phyloP scores from a whole-genome alignment of 2,329 filamentous ascomycete species.

The Paraphoma chrysanthemicola region DNA sequence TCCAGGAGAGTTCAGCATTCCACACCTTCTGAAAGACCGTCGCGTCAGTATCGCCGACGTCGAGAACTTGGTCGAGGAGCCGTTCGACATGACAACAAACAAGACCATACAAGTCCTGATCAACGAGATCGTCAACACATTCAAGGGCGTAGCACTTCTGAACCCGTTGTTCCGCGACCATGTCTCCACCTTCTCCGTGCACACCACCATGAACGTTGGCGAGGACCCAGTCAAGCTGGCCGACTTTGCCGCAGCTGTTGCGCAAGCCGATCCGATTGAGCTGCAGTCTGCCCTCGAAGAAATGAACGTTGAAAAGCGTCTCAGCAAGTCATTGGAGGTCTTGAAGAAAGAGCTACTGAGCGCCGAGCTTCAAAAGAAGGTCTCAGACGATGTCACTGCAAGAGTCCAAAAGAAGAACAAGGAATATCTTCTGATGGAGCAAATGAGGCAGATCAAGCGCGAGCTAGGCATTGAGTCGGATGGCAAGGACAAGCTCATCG shows the following conservation, averaged over 20 bases:
- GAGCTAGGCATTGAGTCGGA: constrained; percentile 97
- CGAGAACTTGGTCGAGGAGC: constrained; percentile 88
- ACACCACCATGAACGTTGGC: constrained; percentile 92
- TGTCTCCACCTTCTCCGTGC: constrained; percentile 82
- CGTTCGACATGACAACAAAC: constrained; percentile 88
- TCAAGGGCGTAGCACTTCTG: constrained; percentile 93
- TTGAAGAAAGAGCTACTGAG: constrained; percentile 99
- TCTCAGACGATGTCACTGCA: constrained; percentile 94
- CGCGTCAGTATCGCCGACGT: constrained; percentile 94
- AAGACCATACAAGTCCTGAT: constrained; percentile 89
- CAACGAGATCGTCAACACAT: constrained; percentile 98
- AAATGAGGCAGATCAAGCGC: constrained; percentile 97
- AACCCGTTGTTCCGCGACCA: constrained; percentile 97
- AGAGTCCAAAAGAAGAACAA: constrained; percentile 97
- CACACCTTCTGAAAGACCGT: constrained; percentile 88
- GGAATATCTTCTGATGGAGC: constrained; percentile 99
- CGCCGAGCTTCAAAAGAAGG: constrained; percentile 94
- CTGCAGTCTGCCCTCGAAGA: constrained; percentile 89
- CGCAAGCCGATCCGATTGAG: constrained; percentile 82
- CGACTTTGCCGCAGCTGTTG: constrained; percentile 95
- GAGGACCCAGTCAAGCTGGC: constrained; percentile 94
- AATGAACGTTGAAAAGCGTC: constrained; percentile 87
- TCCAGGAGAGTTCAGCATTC: constrained; percentile 73
- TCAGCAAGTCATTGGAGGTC: constrained; percentile 89
- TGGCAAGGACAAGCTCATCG: constrained; percentile 96